These are phyloP conservation scores for Geranium incanum DNA, from an alignment of 441 rosid genomes.

Conservation along the genomic window DNA sequence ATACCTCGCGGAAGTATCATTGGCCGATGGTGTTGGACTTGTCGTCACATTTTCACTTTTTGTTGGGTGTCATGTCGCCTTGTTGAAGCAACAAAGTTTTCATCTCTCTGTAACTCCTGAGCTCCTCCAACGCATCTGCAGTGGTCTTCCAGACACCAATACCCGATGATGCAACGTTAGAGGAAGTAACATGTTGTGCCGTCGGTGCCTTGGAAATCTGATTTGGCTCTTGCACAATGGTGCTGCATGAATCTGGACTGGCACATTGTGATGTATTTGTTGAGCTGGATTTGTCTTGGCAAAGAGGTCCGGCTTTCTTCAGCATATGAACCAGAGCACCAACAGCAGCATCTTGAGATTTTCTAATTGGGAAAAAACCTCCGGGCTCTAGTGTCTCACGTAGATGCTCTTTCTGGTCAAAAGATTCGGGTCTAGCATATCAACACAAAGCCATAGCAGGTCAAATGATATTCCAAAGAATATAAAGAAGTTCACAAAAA, in stretches of 20 bases:
- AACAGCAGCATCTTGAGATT: conserved; percentile 80
- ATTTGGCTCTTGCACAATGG: conserved; percentile 22
- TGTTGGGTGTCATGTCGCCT: conserved; percentile 21
- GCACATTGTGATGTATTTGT: conserved; percentile 27
- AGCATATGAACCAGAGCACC: conserved; percentile 78
- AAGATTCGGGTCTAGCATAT: conserved; percentile 47
- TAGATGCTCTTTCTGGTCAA: conserved; percentile 42
- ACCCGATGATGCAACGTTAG: conserved; percentile 32
- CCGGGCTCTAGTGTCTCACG: conserved; percentile 45
- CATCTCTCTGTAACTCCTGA: conserved; percentile 57
- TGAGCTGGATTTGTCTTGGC: conserved; percentile 39
- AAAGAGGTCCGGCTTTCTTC: conserved; percentile 79
- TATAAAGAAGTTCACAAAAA: background rate
- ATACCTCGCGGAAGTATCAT: conserved; percentile 14
- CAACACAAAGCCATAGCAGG: conserved; percentile 14
- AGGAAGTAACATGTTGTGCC: conserved; percentile 22
- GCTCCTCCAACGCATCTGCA: conserved; percentile 86
- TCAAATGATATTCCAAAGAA: conserved; percentile 10
- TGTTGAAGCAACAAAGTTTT: conserved; percentile 51
- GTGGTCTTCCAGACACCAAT: conserved; percentile 51
- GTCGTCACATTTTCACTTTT: background rate
- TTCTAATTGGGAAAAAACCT: conserved; percentile 27
- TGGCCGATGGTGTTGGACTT: conserved; percentile 17
- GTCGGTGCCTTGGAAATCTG: conserved; percentile 21
- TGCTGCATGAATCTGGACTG: conserved; percentile 32